A percentile compares a stretch with the other conserved stretches of the same genome.
Conservation (phyloP, 139 green algal genomes). For the Closterium sp. region DNA sequence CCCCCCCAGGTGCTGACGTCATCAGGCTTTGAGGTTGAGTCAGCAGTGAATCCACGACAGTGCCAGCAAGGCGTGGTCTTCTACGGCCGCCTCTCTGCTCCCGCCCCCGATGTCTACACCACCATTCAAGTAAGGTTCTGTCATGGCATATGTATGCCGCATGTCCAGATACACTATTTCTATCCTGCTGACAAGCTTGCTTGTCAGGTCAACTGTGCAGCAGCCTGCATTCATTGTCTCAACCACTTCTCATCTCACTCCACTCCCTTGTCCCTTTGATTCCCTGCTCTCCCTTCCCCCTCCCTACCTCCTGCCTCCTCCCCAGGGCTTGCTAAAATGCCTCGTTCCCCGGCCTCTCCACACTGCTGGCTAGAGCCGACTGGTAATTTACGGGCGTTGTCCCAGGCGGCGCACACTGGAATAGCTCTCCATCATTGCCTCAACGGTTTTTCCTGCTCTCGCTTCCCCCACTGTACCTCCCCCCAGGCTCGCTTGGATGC, state of each 20-base stretch:
- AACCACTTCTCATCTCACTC: too few species aligned
- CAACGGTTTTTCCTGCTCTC: too few species aligned
- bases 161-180: too few species aligned
- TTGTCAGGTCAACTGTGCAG: neutral
- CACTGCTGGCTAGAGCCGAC: too few species aligned
- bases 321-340: neutral
- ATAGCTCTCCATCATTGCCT: too few species aligned
- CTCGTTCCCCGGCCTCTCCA: too few species aligned
- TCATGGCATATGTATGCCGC: neutral
- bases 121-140: neutral
- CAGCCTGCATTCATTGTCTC: neutral
- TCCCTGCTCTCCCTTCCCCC: neutral
- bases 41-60: neutral
- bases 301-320: neutral
- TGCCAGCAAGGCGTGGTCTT: conserved; percentile 6
- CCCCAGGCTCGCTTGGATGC: neutral
- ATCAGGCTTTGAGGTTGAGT: neutral
- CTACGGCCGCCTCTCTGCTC: neutral
- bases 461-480: neutral
- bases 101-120: neutral
- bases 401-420: too few species aligned
- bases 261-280: neutral
- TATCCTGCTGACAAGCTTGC: too few species aligned
- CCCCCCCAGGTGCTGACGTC: neutral
- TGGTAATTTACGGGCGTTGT: too few species aligned